Base-by-base conservation (phyloP, 441 rosid species). In the Gossypium lobatum region DNA sequence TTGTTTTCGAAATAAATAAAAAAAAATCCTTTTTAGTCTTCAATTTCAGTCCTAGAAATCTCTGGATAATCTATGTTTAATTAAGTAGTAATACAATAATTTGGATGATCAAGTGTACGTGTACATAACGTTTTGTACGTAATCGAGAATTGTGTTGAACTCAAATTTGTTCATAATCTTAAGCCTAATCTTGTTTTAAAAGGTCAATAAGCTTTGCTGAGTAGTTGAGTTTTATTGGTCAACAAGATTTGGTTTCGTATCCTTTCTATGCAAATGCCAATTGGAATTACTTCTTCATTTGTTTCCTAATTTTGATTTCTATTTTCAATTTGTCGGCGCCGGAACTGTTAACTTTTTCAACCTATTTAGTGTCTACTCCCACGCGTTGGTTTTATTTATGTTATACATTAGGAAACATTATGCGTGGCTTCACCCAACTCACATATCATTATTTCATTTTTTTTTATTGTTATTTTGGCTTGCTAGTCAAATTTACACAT, bases 301-400 rank as follows among this genome's bases (percentile, higher is more conserved):
- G 23, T 31, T 66, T 48, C 45, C 45, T 73, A n/a, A 9, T 14
- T 65, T 46, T 11, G 1, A 28, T 64, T 65, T 70, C 60, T 23
- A 2, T 21, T 13, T 81, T 78, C 72, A 2, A 4, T 0, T 34
- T 17, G 85, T 83, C 81, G 83, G 89, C 85, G 80, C 83, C 84
- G 85, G 78, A 20, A 71, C 75, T 68, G 69, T 78, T 0, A 65
- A 70, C 76, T 28, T 78, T 70, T 52, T 50, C 17, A 26, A 61
- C 20, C 39, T 5, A 6, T n/a, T 63, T 11, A 23, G 21, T 58
- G 14, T 16, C 50, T 17, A 10, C 52, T 54, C 16, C 52, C 7
- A 62, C 61, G 71, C 23, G 28, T 28, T 8, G 17, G 21, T 25
- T 7, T 20, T 20, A 20, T 50, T 53, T 25, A 26, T 77, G 78